Percentiles rank a stretch among this genome's conserved stretches.
These are phyloP conservation scores for Letharia lupina DNA, from an alignment of 495 filamentous ascomycete species.

Conservation along the genomic window DNA sequence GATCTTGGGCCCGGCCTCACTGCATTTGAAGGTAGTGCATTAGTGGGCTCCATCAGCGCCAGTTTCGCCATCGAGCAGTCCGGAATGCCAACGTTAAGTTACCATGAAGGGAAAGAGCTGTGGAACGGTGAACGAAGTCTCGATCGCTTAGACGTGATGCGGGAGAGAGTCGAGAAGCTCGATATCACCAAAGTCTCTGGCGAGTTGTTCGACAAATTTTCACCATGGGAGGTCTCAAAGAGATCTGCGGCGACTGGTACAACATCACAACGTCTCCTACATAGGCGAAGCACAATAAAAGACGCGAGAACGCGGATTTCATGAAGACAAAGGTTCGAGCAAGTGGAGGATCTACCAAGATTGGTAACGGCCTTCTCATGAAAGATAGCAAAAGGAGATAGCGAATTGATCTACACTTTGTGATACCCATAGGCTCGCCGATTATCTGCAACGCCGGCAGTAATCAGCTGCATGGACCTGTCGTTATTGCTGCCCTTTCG, in stretches of 20 bases:
- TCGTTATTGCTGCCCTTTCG: conserved; percentile 32
- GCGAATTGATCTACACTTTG: not conserved
- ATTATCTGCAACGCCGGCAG: conserved; percentile 12
- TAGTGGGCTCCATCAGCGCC: conserved; percentile 75
- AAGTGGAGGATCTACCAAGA: not conserved
- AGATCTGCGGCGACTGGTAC: not conserved
- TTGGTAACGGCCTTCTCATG: not conserved
- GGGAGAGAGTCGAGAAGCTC: not conserved
- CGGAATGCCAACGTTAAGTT: conserved; percentile 60
- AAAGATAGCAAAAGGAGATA: not conserved
- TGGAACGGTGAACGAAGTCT: conserved; percentile 57
- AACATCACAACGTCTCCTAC: not conserved
- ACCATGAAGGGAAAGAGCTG: conserved; percentile 49
- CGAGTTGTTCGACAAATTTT: not conserved
- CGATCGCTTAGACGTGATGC: conserved; percentile 4
- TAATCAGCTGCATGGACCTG: not conserved
- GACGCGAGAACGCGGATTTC: not conserved
- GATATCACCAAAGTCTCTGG: not conserved
- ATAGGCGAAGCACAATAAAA: not conserved
- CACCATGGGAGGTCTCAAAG: not conserved
- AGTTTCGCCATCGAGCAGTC: conserved; percentile 94
- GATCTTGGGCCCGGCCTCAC: not conserved
- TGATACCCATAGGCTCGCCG: not conserved
- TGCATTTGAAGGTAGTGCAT: conserved; percentile 38
- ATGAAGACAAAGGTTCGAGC: not conserved